A percentile compares a stretch with the other conserved stretches of the same genome.
These are phyloP conservation scores for Sporopachydermia cereana DNA, from an alignment of 1,139 yeast genomes.

Conservation along the genomic window DNA sequence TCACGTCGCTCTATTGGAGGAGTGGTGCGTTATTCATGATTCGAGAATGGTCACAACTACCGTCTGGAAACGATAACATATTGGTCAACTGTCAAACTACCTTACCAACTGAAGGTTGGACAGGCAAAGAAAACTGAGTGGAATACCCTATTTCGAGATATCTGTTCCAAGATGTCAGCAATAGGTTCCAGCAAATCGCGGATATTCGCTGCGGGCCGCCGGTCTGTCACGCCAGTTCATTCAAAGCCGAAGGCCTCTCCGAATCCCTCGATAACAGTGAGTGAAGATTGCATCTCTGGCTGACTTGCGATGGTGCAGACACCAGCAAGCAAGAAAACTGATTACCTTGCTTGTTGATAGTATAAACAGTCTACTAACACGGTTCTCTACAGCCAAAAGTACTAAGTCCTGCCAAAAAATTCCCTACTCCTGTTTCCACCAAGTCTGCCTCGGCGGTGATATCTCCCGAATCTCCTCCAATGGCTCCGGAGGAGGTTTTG, in stretches of 20 bases:
- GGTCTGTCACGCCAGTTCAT: conserved; percentile 1
- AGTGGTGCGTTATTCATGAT: too few relatives aligned
- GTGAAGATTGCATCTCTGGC: too few relatives aligned
- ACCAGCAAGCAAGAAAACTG: too few relatives aligned
- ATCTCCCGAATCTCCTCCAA: conserved; percentile 3
- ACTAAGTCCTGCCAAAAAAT: background rate
- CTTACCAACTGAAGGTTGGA: too few relatives aligned
- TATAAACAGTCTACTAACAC: too few relatives aligned
- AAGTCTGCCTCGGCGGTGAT: background rate
- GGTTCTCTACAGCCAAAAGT: background rate
- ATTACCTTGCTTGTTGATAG: background rate
- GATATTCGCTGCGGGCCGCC: conserved; percentile 2
- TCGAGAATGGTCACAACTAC: too few relatives aligned
- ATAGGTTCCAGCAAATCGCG: conserved; percentile 2
- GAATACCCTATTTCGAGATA: too few relatives aligned
- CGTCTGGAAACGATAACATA: too few relatives aligned
- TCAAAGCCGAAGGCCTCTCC: conserved; percentile 1
- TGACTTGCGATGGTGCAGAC: too few relatives aligned
- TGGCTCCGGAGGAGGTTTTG: background rate
- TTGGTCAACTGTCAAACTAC: too few relatives aligned
- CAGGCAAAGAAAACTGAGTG: too few relatives aligned
- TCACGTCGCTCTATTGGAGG: too few relatives aligned
- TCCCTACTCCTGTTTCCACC: background rate
- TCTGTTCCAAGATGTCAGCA: conserved; percentile 1
- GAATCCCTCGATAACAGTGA: background rate